Base-by-base conservation (phyloP, 2,329 filamentous ascomycete species). In the Clonostachys rosea region DNA sequence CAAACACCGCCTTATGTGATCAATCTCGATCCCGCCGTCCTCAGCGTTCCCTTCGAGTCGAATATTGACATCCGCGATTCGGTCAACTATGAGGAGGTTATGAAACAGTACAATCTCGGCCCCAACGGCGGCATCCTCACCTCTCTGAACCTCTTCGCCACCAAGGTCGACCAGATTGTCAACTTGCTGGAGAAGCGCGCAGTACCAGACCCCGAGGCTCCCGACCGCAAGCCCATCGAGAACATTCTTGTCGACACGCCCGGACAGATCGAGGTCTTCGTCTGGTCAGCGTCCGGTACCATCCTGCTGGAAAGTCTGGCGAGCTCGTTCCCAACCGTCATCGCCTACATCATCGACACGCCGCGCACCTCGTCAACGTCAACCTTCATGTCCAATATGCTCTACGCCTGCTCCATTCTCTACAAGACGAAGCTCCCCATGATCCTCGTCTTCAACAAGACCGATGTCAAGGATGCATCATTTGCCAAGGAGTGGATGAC, bases 401-500 rank as follows among this genome's bases (percentile, higher is more conserved):
- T 99, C 40, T 99, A 99, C 67, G 94, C 94, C 18, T 97, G 94
- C 76, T 95, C 89, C 50, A 99, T 99, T 54, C 80, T 99, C 14
- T 99, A 99, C 80, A 97, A 97, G 75, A 97, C 92, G 3, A 96
- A 95, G 65, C 76, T 99, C 1, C 94, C 94, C 20, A 99, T 99
- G 94, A 95, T 99, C 46, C 73, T 99, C 8, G 94, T 99, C 11
- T 97, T 99, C 77, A 99, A 99, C 76, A 99, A 99, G 74, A 96
- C 91, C 0, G 94, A 99, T 60, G 90, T 95, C 40, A 90, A 95
- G 65, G 87, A 95, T 59, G 89, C 91, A 0, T 79, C 81, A 24
- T 96, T 96, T 60, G 94, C 91, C 2, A 94, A 92, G 70, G 91
- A 97, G 63, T 99, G 95, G 94, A 99, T 99, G 94, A 95, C 91